Conservation (phyloP, 139 green algal species). For the Coelastrella sp. region DNA sequence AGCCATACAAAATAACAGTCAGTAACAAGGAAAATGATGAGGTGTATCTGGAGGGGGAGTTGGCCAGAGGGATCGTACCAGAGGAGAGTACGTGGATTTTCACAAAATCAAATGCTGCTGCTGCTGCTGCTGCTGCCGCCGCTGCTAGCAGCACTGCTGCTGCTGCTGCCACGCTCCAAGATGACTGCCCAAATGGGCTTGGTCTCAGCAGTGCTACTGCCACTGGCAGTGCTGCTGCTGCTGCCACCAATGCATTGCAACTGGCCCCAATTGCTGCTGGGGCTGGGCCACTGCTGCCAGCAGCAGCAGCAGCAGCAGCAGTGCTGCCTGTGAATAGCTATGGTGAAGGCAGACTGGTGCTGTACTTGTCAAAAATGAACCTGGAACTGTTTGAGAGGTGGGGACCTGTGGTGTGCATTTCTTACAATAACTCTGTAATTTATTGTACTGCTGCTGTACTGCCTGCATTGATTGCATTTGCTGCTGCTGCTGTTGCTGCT, state of each 20-base stretch:
- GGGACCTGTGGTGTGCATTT: background rate
- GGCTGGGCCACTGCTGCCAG: conserved; percentile 6
- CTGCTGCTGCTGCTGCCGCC: background rate
- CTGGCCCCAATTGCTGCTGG: background rate
- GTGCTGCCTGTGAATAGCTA: background rate
- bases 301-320: background rate
- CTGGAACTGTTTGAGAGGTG: conserved; percentile 79
- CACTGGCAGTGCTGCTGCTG: background rate
- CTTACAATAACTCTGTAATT: background rate
- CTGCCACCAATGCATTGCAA: background rate
- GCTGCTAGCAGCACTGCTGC: background rate
- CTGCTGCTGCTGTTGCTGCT: background rate
- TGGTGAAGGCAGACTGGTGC: conserved; percentile 66
- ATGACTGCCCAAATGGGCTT: background rate
- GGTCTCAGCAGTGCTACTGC: background rate
- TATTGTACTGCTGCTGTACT: background rate
- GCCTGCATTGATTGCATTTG: background rate
- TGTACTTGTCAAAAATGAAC: conserved; percentile 86
- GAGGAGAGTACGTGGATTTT: conserved; percentile 75
- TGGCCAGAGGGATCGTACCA: conserved; percentile 75
- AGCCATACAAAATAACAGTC: conserved; percentile 56
- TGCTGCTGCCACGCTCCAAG: background rate
- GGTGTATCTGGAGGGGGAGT: conserved; percentile 73
- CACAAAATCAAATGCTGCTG: background rate
- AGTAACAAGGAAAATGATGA: conserved; percentile 46